Base-by-base conservation (phyloP, 1,284 basidiomycete genomes). In the Malassezia furfur region DNA sequence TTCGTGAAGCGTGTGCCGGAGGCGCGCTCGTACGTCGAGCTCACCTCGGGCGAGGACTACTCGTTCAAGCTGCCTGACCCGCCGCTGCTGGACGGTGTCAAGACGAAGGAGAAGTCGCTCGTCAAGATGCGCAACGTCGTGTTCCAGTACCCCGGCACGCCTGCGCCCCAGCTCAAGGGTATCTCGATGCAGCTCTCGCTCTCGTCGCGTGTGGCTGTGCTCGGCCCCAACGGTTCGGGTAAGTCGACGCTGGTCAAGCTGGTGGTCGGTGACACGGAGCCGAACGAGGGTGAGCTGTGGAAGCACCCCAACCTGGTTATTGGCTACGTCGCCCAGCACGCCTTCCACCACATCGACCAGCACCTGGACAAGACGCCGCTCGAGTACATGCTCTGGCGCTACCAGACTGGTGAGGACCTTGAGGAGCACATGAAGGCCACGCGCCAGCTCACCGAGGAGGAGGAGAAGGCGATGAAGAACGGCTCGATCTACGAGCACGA, bases 41-140 rank as follows among this genome's bases (percentile, higher is more conserved):
- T 74, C 57, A 67, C 63, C 66, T 61, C 70, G 14, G 72, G 70
- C 50, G 72, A 74, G 62, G 72, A 74, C 66, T 68, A 74, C 67
- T 65, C 62, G 40, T 74, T 74, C 72, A 73, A 73, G 65, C 66
- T 74, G n/a, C 72, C 72, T 55, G 65, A 74, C 67, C 72, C 72
- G 14, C 72, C 72, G 44, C 65, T 74, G 50, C 67, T 74, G 15
- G 72, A 74, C 57, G 72, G 72, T 68, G 72, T 74, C 62, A 74
- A 74, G 70, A 74, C 72, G 59, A 73, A 73, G 67, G 72, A 74
- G 59, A 74, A 74, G 70, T 74, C 72, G 60, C 66, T 74, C n/a
- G 62, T 68, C 60, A 74, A 74, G 72, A 74, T 74, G 72, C 60
- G 67, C 43, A 62, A 74, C 60, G 69, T 74, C 50, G 36, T 52